phyloP scores from a whole-genome alignment of 345 rosid genomes.

The Orychophragmus violaceus region DNA sequence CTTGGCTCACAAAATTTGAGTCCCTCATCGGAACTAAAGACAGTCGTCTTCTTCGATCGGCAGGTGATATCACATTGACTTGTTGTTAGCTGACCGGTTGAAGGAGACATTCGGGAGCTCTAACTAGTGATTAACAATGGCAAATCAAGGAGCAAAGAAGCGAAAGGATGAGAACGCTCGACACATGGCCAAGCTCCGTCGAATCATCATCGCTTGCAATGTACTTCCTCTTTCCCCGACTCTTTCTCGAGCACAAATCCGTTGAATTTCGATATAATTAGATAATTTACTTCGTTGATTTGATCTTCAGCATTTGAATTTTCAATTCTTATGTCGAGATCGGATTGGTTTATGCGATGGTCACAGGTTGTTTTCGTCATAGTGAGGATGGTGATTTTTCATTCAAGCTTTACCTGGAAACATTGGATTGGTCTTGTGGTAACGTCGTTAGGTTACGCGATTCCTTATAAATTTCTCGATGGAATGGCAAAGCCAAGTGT shows the following conservation, averaged over 20 bases:
- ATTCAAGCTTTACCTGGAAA: conserved; percentile 74
- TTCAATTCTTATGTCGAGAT: neutral
- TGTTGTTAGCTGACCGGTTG: too few species aligned
- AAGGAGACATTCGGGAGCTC: neutral
- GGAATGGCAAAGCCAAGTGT: conserved; percentile 69
- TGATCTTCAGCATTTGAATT: neutral
- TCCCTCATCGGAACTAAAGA: neutral
- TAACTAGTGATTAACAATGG: conserved; percentile 39
- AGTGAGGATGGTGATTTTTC: conserved; percentile 58
- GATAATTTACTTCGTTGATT: neutral
- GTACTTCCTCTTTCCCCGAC: conserved; percentile 23
- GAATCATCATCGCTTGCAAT: conserved; percentile 65
- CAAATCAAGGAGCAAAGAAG: conserved; percentile 95
- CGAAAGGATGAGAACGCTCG: conserved; percentile 79
- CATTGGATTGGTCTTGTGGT: conserved; percentile 68
- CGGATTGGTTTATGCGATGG: neutral
- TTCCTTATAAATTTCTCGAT: conserved; percentile 74
- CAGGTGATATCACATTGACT: neutral
- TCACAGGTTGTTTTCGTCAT: conserved; percentile 55
- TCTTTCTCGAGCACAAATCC: neutral
- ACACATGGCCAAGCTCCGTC: conserved; percentile 64
- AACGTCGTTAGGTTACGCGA: conserved; percentile 51
- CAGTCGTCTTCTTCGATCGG: conserved; percentile 3
- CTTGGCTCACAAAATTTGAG: neutral
- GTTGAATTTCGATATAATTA: neutral